Evolutionary conservation across 2,329 filamentous ascomycete species (phyloP), one percentile per base, ranked within the genome.

Genomic region (Aspergillus glaucus): DNA sequence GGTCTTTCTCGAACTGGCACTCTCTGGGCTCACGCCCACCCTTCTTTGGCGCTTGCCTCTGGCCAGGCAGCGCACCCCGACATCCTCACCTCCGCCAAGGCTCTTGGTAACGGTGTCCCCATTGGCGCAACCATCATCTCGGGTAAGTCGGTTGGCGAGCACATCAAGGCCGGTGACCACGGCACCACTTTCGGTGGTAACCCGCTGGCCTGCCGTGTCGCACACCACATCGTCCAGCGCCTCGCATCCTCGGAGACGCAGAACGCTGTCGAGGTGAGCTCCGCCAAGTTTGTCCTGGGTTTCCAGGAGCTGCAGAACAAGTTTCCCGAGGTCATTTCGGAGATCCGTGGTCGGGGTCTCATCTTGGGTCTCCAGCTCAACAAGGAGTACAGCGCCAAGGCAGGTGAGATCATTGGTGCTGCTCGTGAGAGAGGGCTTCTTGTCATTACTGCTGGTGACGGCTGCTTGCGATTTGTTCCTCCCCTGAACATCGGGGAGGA

Each of bases 121-220:
- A 91, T 98, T 57, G 93, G 89, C 45, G 93, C 93, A 6, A 88
- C 86, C 4, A 80, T 85, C 45, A 76, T 85, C 24, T 82, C 79
- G 12, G 79, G 80, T 48, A 74, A 77, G 56, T 64, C 65, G 21
- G 87, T 94, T 1, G 84, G 82, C 24, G 79, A 84, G 46, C 83
- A 84, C 65, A 83, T 85, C 60, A 78, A 83, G 56, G 78, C 79
- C 30, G 88, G 91, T 50, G 91, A 96, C 67, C 91, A 96, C 70
- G 91, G 91, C 44, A 96, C 91, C 14, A 96, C 91, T 0, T 96
- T 95, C 61, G 91, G 91, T 48, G 91, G 91, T 37, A 96, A 95
- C 73, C 91, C 91, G 6, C 78, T 96, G 36, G 90, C 87, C 2
- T 88, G 82, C 62, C 82, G 90, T 28, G 74, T 97, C 7, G 93